Evolutionary conservation across 345 rosid species (phyloP), one percentile per base, ranked within the genome.

Genomic region (Viola odorata): DNA sequence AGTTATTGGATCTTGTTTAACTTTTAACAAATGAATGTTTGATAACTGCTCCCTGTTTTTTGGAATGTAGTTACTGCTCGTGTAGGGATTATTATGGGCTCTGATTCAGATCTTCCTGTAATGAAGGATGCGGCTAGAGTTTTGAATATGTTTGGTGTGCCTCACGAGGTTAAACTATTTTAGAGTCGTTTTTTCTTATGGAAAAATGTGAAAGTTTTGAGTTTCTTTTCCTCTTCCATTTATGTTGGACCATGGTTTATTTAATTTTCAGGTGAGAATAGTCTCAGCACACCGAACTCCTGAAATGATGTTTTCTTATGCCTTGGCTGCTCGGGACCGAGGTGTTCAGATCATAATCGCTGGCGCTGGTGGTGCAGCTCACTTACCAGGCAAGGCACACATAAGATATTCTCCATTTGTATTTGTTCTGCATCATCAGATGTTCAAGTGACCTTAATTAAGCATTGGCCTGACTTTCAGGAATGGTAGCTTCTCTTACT

Each of bases 351-450:
- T 94, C 50, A 91, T 91, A 69, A 86, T 94, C 55, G 96, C 97
- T 45, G 99, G 97, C 58, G 99, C 99, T 69, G 97, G 99, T 70
- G 99, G 97, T 58, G 97, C 99, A 52, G 96, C 96, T 50, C 99
- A 94, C 79, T 80, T 94, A 61, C 97, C 97, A 72, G 96, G 97
- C 59, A 58, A 80, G 81, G 74, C 62, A 6, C 45, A 6, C 17
- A 53, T 23, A 15, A 54, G 32, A 15, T 55, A 2, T 47, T 4
- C 57, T 53, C 12, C 40, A 12, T 48, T 23, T 53, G 37, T 17
- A 51, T 48, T 16, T 7, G 13, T 5, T 54, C 6, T 42, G 12
- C 54, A 12, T 51, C 51, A 57, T 53, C 37, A 13, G 41, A 32
- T 45, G 8, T 49, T 37, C 61, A 11, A n/a, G 2, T 63, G 39